Base-by-base conservation (phyloP, 2,329 filamentous ascomycete species). In the Apiospora hydei region DNA sequence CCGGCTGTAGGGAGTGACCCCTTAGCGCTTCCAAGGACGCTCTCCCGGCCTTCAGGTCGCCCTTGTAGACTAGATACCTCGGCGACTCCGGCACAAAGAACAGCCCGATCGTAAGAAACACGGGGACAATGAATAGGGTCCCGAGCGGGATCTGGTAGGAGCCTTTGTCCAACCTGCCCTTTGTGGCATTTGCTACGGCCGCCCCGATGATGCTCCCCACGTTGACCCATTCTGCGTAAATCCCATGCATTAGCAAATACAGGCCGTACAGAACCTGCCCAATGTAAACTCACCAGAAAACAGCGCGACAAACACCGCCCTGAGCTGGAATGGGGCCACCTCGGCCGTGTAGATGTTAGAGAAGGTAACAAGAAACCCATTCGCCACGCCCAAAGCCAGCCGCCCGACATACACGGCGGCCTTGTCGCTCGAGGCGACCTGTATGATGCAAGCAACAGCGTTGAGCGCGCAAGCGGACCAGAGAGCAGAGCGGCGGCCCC, bases 341-440 rank as follows among this genome's bases (percentile, higher is more conserved):
- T 89, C 87, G 21, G 84, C 84, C 11, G 84, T 85, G 73, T 87
- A 87, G 38, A 85, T 84, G 72, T 84, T 84, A 5, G 81, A 83
- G 1, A 84, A 85, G 6, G 57, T 64, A 2, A 85, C 82, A 24
- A 86, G 75, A 68, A 85, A 84, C 34, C 81, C 85, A 71, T 85
- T 85, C 0, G 84, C 82, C 38, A 84, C 76, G 1, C 84, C 81
- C 4, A 86, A 80, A 3, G 86, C 72, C 44, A 88, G 76, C 1
- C 86, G 83, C 2, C 86, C 86, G 1, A 85, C 77, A 73, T 88
- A 88, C 0, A 87, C 76, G 0, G 82, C 81, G 1, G 78, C 80
- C 66, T 83, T 80, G 68, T 80, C 77, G 47, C 83, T 80, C 4
- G 83, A 80, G 69, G 82, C 81, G 71, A 85, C 81, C 74, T 88